A percentile compares a stretch with the other conserved stretches of the same genome.
Evolutionary conservation across 2,329 filamentous ascomycete species (phyloP).

Genomic region (Stagonosporopsis chrysanthemi): DNA sequence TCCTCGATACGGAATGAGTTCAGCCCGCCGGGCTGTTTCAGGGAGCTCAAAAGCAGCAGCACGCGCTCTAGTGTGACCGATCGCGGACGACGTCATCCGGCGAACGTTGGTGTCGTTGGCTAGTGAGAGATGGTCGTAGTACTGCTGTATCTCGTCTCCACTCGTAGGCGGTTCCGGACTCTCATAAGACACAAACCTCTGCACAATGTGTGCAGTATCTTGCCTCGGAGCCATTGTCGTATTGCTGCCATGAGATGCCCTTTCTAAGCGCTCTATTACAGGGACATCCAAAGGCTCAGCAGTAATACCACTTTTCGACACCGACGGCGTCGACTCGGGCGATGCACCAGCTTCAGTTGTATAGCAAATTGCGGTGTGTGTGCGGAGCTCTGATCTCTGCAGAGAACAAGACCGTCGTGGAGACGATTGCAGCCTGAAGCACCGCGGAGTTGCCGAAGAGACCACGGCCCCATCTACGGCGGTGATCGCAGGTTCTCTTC

Average conservation of each 20-base stretch:
- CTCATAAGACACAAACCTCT: background rate
- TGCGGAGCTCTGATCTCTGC: slow-evolving; percentile 22
- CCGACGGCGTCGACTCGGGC: slow-evolving; percentile 31
- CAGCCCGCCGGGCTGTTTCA: background rate
- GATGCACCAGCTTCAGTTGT: slow-evolving; percentile 16
- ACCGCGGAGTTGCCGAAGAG: slow-evolving; percentile 30
- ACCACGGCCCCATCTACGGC: slow-evolving; percentile 22
- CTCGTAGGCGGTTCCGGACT: slow-evolving; percentile 32
- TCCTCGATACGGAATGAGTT: background rate
- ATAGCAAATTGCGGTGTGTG: slow-evolving; percentile 18
- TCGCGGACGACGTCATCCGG: background rate
- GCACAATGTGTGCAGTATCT: background rate
- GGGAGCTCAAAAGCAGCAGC: background rate
- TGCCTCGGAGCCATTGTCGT: background rate
- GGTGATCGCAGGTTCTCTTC: slow-evolving; percentile 15
- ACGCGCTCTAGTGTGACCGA: background rate
- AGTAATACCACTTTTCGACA: slow-evolving; percentile 1
- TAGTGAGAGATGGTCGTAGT: slow-evolving; percentile 33
- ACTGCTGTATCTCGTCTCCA: slow-evolving; percentile 33
- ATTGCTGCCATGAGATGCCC: background rate
- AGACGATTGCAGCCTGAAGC: slow-evolving; percentile 30
- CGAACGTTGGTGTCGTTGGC: background rate
- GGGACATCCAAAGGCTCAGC: slow-evolving; percentile 1
- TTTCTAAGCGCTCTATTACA: slow-evolving; percentile 1
- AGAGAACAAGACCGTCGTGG: slow-evolving; percentile 33